Base-by-base conservation (phyloP, 805 yeast genomes). In the Hanseniaspora meyeri region DNA sequence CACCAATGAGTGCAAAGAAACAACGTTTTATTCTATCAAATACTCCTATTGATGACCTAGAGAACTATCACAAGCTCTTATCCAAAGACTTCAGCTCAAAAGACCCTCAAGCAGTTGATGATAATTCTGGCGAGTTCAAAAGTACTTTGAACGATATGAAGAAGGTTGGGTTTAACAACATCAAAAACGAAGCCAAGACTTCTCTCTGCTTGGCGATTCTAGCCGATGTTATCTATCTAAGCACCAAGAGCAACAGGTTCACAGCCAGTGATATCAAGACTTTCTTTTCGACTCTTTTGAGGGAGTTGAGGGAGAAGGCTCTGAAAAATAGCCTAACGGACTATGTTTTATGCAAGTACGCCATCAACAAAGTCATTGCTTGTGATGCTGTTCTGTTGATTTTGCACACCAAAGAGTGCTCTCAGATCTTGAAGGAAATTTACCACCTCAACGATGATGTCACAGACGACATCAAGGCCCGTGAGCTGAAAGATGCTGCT, bases 331-430 rank as follows among this genome's bases (percentile, higher is more conserved):
- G 31, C 27, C 16, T 29, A 2, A 29, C 56, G 17, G 47, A 36
- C 19, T 38, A 52, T 38, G 24, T 17, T 8, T 16, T 45, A 14
- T 31, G 32, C 38, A 52, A 52, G 7, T 39, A 46, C 16, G 31
- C 51, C 12, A 31, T 53, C 11, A 34, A 29, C 27, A 53, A 31
- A 14, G 34, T 53, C 17, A 43, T 53, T 19, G 57, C 34, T 3
- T 53, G 57, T 32, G 57, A 53, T 46, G 57, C 57, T 20, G 36
- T 53, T 38, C 32, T 53, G 27, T 34, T 53, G 20, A 46, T 53
- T 1, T 46, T 53, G 24, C 57, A 53, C 11, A 20, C 45, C 19
- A 43, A 37, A 17, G 29, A 45, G 1, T 38, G 47, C 11, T 16
- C 20, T 3, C 34, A 45, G 16, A 38, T 46, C n/a, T 14, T 53